A percentile compares a stretch with the other conserved stretches of the same genome.
These are phyloP conservation scores for Elsinoe australis DNA, from an alignment of 2,329 filamentous ascomycete genomes.

Conservation along the genomic window DNA sequence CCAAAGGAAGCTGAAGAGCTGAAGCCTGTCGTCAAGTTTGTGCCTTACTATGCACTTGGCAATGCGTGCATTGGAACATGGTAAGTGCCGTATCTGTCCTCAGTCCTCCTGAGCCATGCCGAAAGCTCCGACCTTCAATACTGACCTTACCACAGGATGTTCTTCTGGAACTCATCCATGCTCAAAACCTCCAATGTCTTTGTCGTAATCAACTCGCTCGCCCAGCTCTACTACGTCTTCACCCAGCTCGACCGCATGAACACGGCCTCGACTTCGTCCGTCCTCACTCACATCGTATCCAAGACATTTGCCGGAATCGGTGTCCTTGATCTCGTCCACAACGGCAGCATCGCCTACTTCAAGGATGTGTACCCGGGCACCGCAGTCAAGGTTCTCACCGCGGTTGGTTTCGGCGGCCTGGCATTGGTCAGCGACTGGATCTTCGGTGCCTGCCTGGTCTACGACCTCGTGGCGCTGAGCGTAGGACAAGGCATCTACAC, in stretches of 20 bases:
- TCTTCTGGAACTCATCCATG: conserved; percentile 51
- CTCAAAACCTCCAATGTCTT: conserved; percentile 49
- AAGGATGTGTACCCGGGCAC: conserved; percentile 41
- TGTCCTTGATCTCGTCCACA: conserved; percentile 53
- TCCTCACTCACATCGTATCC: conserved; percentile 51
- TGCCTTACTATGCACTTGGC: conserved; percentile 49
- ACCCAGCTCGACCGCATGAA: conserved; percentile 44
- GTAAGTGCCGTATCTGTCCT: conserved; percentile 22
- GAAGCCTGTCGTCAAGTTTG: conserved; percentile 46
- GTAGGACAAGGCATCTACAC: conserved; percentile 48
- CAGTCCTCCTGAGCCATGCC: too few relatives aligned
- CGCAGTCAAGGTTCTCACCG: conserved; percentile 46
- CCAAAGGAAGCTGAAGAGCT: conserved; percentile 37
- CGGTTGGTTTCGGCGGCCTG: conserved; percentile 46
- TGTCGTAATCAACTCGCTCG: conserved; percentile 48
- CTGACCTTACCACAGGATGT: conserved; percentile 47
- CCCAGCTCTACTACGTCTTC: conserved; percentile 49
- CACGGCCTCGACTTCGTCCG: conserved; percentile 41
- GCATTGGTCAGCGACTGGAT: conserved; percentile 52
- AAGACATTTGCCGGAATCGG: conserved; percentile 56
- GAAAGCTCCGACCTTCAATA: neutral
- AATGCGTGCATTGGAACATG: conserved; percentile 52
- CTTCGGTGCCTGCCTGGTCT: conserved; percentile 52
- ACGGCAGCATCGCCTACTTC: conserved; percentile 50
- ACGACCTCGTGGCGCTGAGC: conserved; percentile 49